A percentile compares a stretch with the other conserved stretches of the same genome.
These are phyloP conservation scores for Oidiodendron maius DNA, from an alignment of 495 filamentous ascomycete genomes.

Conservation along the genomic window DNA sequence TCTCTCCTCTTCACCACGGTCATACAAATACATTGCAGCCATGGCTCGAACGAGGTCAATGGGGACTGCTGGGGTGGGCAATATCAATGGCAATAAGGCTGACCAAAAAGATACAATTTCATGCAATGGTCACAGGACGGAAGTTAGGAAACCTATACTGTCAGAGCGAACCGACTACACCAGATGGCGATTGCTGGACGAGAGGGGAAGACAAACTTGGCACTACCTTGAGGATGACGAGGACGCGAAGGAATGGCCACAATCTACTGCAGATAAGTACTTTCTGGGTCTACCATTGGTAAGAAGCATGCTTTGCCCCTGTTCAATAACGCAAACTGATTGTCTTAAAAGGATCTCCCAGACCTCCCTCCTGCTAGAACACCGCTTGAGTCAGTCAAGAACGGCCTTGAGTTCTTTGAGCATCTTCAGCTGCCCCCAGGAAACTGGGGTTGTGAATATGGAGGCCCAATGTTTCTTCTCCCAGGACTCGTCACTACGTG, in stretches of 20 bases:
- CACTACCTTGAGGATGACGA: constrained; percentile 81
- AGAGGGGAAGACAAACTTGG: constrained; percentile 86
- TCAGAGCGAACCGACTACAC: constrained; percentile 62
- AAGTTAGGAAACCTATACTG: constrained; percentile 30
- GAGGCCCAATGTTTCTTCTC: constrained; percentile 80
- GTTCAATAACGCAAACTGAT: constrained; percentile 1
- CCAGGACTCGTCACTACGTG: constrained; percentile 82
- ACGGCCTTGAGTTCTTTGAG: constrained; percentile 85
- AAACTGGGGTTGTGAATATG: constrained; percentile 97
- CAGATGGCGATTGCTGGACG: constrained; percentile 80
- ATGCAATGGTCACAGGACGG: background rate
- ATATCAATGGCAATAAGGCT: constrained; percentile 4
- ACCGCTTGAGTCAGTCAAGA: constrained; percentile 70
- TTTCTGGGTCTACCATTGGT: constrained; percentile 69
- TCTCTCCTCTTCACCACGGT: no score
- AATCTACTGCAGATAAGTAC: constrained; percentile 77
- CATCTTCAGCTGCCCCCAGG: constrained; percentile 81
- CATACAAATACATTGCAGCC: no score
- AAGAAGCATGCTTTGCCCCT: background rate
- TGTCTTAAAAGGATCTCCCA: constrained; percentile 57
- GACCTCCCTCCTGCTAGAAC: constrained; percentile 62
- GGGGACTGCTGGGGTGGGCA: constrained; percentile 2
- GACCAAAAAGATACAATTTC: constrained; percentile 10
- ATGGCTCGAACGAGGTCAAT: constrained; percentile 4
- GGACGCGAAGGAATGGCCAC: constrained; percentile 72